These are phyloP conservation scores for Claviceps lovelessii DNA, from an alignment of 2,329 filamentous ascomycete species.

Conservation along the genomic window DNA sequence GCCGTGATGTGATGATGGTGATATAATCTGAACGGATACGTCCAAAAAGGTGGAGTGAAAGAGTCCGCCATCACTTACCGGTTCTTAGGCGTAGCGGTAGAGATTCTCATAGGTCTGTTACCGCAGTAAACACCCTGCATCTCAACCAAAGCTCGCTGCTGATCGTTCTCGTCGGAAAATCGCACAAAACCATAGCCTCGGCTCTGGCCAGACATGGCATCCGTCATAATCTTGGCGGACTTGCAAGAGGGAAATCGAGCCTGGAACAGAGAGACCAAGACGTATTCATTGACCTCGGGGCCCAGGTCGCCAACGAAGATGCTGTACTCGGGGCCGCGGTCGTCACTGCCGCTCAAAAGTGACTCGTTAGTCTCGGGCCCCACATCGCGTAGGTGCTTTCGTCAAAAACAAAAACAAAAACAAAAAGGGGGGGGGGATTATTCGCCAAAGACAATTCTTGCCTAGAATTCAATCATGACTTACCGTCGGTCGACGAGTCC, in stretches of 20 bases:
- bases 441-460: not conserved
- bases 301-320: slow-evolving; percentile 98
- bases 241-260: slow-evolving; percentile 94
- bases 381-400: not conserved
- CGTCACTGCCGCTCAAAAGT: slow-evolving; percentile 48
- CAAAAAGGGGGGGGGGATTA: not conserved
- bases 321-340: slow-evolving; percentile 87
- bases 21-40: too few species aligned
- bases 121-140: slow-evolving; percentile 99
- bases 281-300: slow-evolving; percentile 96
- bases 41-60: not conserved
- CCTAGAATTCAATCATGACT: slow-evolving; percentile 15
- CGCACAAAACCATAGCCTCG: slow-evolving; percentile 96
- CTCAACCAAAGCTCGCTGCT: slow-evolving; percentile 88
- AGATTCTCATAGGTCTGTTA: slow-evolving; percentile 97
- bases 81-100: slow-evolving; percentile 95
- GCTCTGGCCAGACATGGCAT: slow-evolving; percentile 93
- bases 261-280: slow-evolving; percentile 93
- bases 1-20: too few species aligned
- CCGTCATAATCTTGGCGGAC: slow-evolving; percentile 99
- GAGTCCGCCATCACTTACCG: slow-evolving; percentile 24
- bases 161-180: slow-evolving; percentile 88
- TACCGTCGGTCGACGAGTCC: slow-evolving; percentile 87
- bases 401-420: too few species aligned
- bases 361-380: not conserved